Evolutionary conservation across 306 rosid genomes (phyloP), one percentile per base, ranked within the genome.

Genomic region (Alnus glutinosa): DNA sequence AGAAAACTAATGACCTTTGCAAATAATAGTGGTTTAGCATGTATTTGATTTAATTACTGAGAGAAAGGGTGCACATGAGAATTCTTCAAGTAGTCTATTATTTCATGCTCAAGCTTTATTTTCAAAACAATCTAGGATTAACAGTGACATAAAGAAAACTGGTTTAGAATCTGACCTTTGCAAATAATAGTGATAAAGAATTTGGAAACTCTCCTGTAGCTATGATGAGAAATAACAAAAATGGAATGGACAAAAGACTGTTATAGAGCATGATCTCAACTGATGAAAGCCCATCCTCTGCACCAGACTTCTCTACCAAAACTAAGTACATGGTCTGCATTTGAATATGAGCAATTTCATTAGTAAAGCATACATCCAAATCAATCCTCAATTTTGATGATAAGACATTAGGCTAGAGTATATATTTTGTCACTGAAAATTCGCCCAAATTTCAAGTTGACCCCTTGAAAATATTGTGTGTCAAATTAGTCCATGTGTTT

Each of bases 241-340:
- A 91, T 34, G 98, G 99, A 90, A 95, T 90, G 71, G 97, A 95
- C 76, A 95, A 83, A 86, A 93, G 87, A 72, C 99, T 93, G 90
- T 95, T 91, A 64, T 93, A 95, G 83, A 93, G 93, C 99, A 95
- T 91, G 79, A 95, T 93, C 86, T 95, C 99, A 70, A 93, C 63
- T 2, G 99, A 95, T 15, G 97, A 88, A 75, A 93, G 94, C 80
- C 98, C 97, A 71, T 91, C 89, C 87, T 95, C 99, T 62, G 94
- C 99, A 55, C 99, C 98, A 39, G 99, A 95, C 83, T 84, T 93
- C 88, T 95, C 97, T 83, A 95, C 98, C 84, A 95, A 82, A 71
- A 93, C 92, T 72, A 95, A 96, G 90, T 91, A 95, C 99, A 95
- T 95, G 82, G 98, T 95, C 99, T 93, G 93, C 83, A 80, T 57